phyloP scores from a whole-genome alignment of 495 filamentous ascomycete species.

The Trichocladium uniseriatum region DNA sequence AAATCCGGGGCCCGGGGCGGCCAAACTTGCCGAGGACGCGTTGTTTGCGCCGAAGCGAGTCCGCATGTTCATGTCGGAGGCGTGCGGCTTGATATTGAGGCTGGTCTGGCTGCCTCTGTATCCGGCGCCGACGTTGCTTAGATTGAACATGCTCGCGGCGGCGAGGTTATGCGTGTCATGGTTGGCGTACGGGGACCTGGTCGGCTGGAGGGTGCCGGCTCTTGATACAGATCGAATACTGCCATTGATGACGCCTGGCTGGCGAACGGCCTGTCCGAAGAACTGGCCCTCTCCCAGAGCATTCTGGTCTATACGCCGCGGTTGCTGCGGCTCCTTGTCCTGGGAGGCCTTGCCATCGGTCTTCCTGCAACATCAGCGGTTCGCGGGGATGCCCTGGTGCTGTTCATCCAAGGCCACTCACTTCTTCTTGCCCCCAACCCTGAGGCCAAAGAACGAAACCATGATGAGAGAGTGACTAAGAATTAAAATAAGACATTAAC shows the following conservation, averaged over 20 bases:
- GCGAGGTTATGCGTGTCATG: slow-evolving; percentile 26
- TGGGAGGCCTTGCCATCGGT: slow-evolving; percentile 17
- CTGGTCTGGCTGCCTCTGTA: slow-evolving; percentile 18
- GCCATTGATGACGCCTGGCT: slow-evolving; percentile 17
- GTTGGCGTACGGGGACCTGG: slow-evolving; percentile 21
- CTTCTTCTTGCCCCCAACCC: slow-evolving; percentile 43
- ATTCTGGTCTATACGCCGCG: slow-evolving; percentile 26
- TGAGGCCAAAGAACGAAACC: slow-evolving; percentile 44
- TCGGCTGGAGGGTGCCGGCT: slow-evolving; percentile 23
- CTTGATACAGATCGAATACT: slow-evolving; percentile 25
- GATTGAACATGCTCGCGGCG: slow-evolving; percentile 32
- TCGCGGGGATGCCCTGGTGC: not conserved
- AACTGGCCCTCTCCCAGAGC: slow-evolving; percentile 23
- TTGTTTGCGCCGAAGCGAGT: slow-evolving; percentile 21
- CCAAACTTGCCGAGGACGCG: slow-evolving; percentile 20
- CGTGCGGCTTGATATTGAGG: slow-evolving; percentile 24
- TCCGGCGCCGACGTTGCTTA: slow-evolving; percentile 13
- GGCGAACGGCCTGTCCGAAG: slow-evolving; percentile 17
- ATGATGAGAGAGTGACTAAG: slow-evolving; percentile 26
- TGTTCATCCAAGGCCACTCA: slow-evolving; percentile 18
- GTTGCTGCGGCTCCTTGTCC: slow-evolving; percentile 14
- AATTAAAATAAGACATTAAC: slow-evolving; percentile 14
- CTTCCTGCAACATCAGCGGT: slow-evolving; percentile 28
- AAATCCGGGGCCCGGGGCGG: slow-evolving; percentile 16
- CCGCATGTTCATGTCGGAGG: slow-evolving; percentile 34